Conservation (phyloP, 2,329 filamentous ascomycete genomes). For the Alternaria burnsii region DNA sequence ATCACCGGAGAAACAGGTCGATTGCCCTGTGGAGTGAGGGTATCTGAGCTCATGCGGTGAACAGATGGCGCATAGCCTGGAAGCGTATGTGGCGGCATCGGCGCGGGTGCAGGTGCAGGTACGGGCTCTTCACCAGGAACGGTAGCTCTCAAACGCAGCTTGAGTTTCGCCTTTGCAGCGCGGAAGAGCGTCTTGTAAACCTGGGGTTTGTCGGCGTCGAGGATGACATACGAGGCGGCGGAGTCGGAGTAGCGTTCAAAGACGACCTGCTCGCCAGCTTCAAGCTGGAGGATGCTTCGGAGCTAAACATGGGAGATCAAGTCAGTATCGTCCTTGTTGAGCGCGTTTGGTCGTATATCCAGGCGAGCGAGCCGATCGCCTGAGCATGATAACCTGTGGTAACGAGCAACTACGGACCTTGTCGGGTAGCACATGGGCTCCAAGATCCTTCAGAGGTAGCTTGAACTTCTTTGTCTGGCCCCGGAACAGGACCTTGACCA, state of each 20-base stretch:
- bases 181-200: slow-evolving; percentile 98
- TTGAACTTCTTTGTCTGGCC: slow-evolving; percentile 84
- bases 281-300: slow-evolving; percentile 72
- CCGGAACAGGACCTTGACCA: slow-evolving; percentile 83
- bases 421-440: slow-evolving; percentile 74
- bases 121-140: slow-evolving; percentile 61
- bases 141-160: slow-evolving; percentile 86
- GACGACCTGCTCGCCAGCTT: slow-evolving; percentile 67
- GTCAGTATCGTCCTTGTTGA: slow-evolving; percentile 24
- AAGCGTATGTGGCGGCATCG: slow-evolving; percentile 21
- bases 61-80: slow-evolving; percentile 27
- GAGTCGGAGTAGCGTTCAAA: slow-evolving; percentile 98
- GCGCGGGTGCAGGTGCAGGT: slow-evolving; percentile 21
- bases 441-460: slow-evolving; percentile 85
- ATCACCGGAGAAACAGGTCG: slow-evolving; percentile 40
- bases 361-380: background rate
- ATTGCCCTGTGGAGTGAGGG: slow-evolving; percentile 29
- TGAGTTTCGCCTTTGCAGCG: slow-evolving; percentile 96
- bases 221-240: slow-evolving; percentile 78
- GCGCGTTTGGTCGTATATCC: background rate
- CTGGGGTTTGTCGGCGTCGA: slow-evolving; percentile 78
- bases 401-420: slow-evolving; percentile 71
- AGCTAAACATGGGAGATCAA: slow-evolving; percentile 52
- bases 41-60: slow-evolving; percentile 41
- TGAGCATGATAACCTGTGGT: background rate